Percentiles rank a stretch among this genome's conserved stretches.
phyloP scores from a whole-genome alignment of 148 eudicot genomes.

The Chenopodium suecicum region DNA sequence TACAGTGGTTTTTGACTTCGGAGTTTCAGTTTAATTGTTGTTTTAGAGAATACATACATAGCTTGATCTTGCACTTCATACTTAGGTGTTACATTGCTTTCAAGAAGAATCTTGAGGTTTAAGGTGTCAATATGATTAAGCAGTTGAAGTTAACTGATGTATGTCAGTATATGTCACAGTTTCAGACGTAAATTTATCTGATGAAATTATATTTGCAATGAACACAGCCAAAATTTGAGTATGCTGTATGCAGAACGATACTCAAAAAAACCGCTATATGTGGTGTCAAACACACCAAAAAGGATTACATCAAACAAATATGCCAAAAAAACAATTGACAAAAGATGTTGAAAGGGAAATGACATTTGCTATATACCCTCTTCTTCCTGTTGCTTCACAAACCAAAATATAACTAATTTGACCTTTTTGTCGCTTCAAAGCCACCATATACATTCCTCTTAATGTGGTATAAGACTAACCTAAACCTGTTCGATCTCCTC shows the following conservation, averaged over 20 bases:
- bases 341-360: slow-evolving; percentile 23
- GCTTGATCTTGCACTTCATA: background rate
- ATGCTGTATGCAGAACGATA: background rate
- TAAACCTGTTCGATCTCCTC: slow-evolving; percentile 48
- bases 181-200: background rate
- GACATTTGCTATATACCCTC: slow-evolving; percentile 28
- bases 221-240: slow-evolving; percentile 13
- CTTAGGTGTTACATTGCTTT: background rate
- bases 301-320: slow-evolving; percentile 18
- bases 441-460: slow-evolving; percentile 32
- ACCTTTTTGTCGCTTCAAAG: slow-evolving; percentile 32
- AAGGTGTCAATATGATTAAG: background rate
- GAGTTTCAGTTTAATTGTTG: no score
- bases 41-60: background rate
- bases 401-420: slow-evolving; percentile 37
- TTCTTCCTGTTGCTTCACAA: slow-evolving; percentile 28
- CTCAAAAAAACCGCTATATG: slow-evolving; percentile 14
- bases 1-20: no score
- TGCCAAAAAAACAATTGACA: slow-evolving; percentile 13
- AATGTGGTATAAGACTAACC: slow-evolving; percentile 20
- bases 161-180: background rate
- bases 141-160: background rate
- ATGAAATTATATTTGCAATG: background rate
- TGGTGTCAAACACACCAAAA: slow-evolving; percentile 22
- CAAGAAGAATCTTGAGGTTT: background rate